phyloP scores from a whole-genome alignment of 1,284 basidiomycete species.

The Cutaneotrichosporon cavernicola region DNA sequence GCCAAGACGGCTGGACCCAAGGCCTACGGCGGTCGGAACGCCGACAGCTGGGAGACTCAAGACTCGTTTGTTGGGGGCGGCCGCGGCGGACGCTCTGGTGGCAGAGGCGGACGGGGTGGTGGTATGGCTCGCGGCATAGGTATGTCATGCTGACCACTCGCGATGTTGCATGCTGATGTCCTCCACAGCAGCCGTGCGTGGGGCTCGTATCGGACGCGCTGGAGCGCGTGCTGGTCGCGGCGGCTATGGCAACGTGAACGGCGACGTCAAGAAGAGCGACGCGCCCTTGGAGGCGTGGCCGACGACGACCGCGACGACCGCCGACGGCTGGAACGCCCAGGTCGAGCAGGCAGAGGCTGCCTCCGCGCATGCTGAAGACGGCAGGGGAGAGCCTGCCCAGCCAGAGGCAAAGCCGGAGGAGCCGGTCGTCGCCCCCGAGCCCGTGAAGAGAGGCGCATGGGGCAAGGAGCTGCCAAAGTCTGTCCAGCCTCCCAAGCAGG shows the following conservation, averaged over 20 bases:
- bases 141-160: constrained; percentile 7
- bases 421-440: constrained; percentile 31
- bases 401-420: constrained; percentile 17
- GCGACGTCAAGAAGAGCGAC: constrained; percentile 25
- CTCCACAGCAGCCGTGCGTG: constrained; percentile 21
- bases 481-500: constrained; percentile 5
- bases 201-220: constrained; percentile 31
- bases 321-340: constrained; percentile 45
- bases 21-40: constrained; percentile 44
- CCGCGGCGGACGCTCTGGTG: constrained; percentile 32
- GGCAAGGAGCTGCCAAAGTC: constrained; percentile 41
- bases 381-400: constrained; percentile 19
- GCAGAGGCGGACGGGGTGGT: constrained; percentile 39
- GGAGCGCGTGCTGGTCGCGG: constrained; percentile 48
- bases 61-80: constrained; percentile 33
- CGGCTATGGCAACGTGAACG: constrained; percentile 36
- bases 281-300: constrained; percentile 33
- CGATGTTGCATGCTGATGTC: not conserved
- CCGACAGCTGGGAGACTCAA: constrained; percentile 46
- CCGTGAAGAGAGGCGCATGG: constrained; percentile 44
- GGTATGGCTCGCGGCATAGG: constrained; percentile 16
- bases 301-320: constrained; percentile 42
- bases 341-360: constrained; percentile 40
- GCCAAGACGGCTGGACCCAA: constrained; percentile 35
- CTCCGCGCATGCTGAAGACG: constrained; percentile 29